A percentile compares a stretch with the other conserved stretches of the same genome.
Evolutionary conservation across 176 grass and related monocot genomes (phyloP).

Genomic region (Eremochloa ophiuroides): DNA sequence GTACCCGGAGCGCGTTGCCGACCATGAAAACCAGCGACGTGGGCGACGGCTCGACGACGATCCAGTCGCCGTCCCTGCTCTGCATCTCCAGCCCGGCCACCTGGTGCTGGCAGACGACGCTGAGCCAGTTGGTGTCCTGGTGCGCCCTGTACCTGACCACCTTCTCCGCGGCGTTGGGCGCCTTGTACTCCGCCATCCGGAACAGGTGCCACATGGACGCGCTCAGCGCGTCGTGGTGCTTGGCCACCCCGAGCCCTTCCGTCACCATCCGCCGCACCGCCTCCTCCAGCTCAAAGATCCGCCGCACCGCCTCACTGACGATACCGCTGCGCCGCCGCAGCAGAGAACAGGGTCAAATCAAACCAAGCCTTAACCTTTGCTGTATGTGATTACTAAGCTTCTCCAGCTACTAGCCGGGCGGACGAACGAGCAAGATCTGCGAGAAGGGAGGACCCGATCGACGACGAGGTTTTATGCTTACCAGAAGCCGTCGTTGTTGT

Average conservation of each 20-base stretch:
- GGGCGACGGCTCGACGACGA: constrained; percentile 37
- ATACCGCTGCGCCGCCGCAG: not conserved
- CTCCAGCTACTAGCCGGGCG: not conserved
- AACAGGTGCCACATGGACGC: constrained; percentile 36
- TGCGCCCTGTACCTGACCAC: constrained; percentile 35
- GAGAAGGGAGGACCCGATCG: no score
- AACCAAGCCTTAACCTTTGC: not conserved
- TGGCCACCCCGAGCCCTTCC: constrained; percentile 49
- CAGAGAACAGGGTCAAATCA: not conserved
- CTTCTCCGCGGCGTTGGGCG: constrained; percentile 26
- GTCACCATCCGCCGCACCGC: constrained; percentile 61
- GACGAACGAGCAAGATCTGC: not conserved
- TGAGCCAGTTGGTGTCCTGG: constrained; percentile 52
- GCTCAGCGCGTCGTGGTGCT: constrained; percentile 26
- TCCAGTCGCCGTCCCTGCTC: constrained; percentile 54
- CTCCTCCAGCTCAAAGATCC: constrained; percentile 30
- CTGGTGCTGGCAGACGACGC: constrained; percentile 62
- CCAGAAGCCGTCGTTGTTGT: constrained; percentile 39
- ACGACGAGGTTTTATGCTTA: not conserved
- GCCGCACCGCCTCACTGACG: not conserved
- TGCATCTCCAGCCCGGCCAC: constrained; percentile 67
- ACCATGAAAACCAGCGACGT: constrained; percentile 63
- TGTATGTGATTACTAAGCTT: no score
- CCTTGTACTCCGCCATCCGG: constrained; percentile 55
- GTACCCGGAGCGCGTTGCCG: constrained; percentile 65